Evolutionary conservation across 176 grass and related monocot species (phyloP).

Genomic region (Alopecurus myosuroides): DNA sequence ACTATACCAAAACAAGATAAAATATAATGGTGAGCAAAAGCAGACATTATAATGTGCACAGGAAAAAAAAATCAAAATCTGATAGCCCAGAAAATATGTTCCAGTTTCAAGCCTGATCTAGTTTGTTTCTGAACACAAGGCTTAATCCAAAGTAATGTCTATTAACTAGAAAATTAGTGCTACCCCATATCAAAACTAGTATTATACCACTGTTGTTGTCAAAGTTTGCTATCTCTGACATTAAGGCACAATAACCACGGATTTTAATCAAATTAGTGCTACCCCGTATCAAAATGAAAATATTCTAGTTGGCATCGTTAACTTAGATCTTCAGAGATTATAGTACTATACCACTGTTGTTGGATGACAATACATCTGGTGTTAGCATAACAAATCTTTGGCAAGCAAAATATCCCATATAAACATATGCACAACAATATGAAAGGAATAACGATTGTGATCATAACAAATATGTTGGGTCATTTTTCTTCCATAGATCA

Average conservation of each 20-base stretch:
- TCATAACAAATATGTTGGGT: not conserved
- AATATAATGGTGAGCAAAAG: constrained; percentile 17
- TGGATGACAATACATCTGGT: not conserved
- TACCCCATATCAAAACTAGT: not conserved
- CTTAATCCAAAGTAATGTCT: not conserved
- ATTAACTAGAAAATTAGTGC: not conserved
- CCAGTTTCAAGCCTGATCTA: not conserved
- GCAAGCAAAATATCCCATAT: constrained; percentile 10
- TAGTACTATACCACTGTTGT: not conserved
- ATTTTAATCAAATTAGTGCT: not conserved
- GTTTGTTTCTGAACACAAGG: not conserved
- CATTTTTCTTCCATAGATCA: not conserved
- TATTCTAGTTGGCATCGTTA: not conserved
- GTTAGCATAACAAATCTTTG: not conserved
- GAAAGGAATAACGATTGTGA: not conserved
- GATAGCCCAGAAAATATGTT: not conserved
- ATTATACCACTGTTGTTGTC: too few species aligned
- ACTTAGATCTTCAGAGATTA: constrained; percentile 14
- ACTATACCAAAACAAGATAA: constrained; percentile 52
- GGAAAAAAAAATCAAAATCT: not conserved
- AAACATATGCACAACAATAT: not conserved
- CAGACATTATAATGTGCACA: not conserved
- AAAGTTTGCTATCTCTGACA: too few species aligned
- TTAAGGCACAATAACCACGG: not conserved
- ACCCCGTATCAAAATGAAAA: constrained; percentile 1